Evolutionary conservation across 192 early-diverging fungal species (phyloP), one percentile per base, ranked within the genome.

Genomic region (Coemansia umbellata): DNA sequence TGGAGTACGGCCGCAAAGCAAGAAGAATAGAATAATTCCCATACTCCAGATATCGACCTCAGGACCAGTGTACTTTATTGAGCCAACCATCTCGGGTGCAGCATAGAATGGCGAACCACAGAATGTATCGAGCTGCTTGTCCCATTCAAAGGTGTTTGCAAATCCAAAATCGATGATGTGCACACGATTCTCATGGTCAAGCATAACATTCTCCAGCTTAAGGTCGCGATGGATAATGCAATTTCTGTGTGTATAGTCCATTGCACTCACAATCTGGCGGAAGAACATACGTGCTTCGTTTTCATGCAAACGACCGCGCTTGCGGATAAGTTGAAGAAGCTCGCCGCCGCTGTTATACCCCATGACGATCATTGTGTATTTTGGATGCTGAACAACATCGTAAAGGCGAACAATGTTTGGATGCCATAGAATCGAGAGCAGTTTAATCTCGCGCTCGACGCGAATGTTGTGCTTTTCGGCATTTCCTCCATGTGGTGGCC

Each of bases 161-260:
- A 93, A 86, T 0, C 91, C 91, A 80, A 88, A 93, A 74, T 93
- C 91, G 52, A 93, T 93, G 40, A 93, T 89, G 57, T 90, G 89
- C 53, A 93, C 85, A 28, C 72, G 78, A 39, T 84, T 81, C 18
- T 78, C 66, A 8, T 75, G 64, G 40, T 87, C 87, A 18, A 97
- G 69, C 47, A 97, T 81, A 15, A 97, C 77, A 64, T 97, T 97
- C 45, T 93, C 91, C 74, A 86, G 85, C 66, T 92, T 92, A 30
- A 92, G 74, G 63, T 92, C 89, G 31, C 90, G 77, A 53, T 92
- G 90, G 18, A 84, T 79, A 32, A 84, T 74, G 55, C 77, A 79
- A 52, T 87, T 83, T 33, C 80, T 58, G 50, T 87, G 82, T 42
- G 83, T 83, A 47, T 84, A 87, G 32, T 81, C 65, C 30, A 94